Evolutionary conservation across 495 filamentous ascomycete species (phyloP).

Genomic region (Annulohypoxylon bovei): DNA sequence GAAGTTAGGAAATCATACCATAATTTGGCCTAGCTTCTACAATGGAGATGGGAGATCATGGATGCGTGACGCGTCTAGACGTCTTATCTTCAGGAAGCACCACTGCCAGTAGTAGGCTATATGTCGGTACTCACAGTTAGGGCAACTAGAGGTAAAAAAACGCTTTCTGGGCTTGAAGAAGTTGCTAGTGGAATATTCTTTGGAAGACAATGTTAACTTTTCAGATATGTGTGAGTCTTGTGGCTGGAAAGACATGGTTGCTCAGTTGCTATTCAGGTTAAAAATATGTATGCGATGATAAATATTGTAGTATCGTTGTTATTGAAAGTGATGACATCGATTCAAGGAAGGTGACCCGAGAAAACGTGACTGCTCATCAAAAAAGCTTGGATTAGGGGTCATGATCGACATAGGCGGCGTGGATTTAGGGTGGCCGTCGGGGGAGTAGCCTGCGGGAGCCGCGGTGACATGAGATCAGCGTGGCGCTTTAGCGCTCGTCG

Average conservation of each 20-base stretch:
- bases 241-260: background rate
- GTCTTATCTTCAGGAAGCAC: background rate
- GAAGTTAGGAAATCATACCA: background rate
- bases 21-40: background rate
- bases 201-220: background rate
- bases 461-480: conserved; percentile 46
- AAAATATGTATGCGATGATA: background rate
- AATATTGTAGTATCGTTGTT: conserved; percentile 20
- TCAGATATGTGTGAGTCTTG: too few species aligned
- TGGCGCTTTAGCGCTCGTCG: conserved; percentile 46
- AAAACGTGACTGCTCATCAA: conserved; percentile 40
- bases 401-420: conserved; percentile 44
- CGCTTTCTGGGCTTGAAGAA: background rate
- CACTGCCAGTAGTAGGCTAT: background rate
- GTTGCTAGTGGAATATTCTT: background rate
- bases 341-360: conserved; percentile 38
- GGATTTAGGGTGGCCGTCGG: conserved; percentile 33
- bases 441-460: conserved; percentile 42
- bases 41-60: conserved; percentile 10
- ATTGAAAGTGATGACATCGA: conserved; percentile 39
- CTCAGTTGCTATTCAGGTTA: background rate
- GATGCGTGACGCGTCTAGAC: conserved; percentile 20
- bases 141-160: background rate
- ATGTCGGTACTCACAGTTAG: background rate
- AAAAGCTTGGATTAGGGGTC: conserved; percentile 42